These are phyloP conservation scores for Gracilaria domingensis DNA, from an alignment of 23 red algal species.

Conservation along the genomic window DNA sequence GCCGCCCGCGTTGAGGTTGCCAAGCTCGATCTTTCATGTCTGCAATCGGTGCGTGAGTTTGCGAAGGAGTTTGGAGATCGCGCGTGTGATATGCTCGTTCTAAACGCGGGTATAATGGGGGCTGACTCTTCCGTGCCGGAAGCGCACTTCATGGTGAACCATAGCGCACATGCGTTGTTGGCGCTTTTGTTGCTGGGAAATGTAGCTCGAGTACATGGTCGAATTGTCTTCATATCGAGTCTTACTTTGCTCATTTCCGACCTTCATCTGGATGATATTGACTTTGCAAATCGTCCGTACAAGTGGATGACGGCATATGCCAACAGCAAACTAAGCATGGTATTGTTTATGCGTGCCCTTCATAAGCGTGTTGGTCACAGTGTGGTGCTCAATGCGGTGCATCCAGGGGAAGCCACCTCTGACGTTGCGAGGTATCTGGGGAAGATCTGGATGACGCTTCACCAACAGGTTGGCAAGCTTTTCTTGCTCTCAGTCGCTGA, in stretches of 20 bases:
- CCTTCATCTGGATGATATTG: conserved; percentile 74
- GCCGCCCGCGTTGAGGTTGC: conserved; percentile 14
- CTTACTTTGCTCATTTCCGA: conserved; percentile 68
- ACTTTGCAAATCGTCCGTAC: conserved; percentile 61
- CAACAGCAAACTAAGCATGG: conserved; percentile 83
- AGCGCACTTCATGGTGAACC: conserved; percentile 93
- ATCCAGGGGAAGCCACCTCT: conserved; percentile 71
- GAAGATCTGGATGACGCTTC: conserved; percentile 56
- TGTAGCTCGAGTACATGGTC: background rate
- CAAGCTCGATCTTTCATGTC: conserved; percentile 68
- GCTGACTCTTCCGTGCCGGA: conserved; percentile 62
- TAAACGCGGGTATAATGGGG: conserved; percentile 93
- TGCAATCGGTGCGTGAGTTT: conserved; percentile 80
- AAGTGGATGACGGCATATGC: conserved; percentile 88
- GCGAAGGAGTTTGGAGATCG: conserved; percentile 3
- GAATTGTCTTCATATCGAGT: conserved; percentile 84
- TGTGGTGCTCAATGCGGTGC: conserved; percentile 50
- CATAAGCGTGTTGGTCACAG: conserved; percentile 24
- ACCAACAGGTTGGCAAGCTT: conserved; percentile 53
- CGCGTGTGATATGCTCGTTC: conserved; percentile 69
- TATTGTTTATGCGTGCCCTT: conserved; percentile 81
- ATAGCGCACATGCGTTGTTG: conserved; percentile 91
- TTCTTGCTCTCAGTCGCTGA: conserved; percentile 55
- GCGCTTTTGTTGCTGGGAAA: conserved; percentile 71
- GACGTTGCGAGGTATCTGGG: conserved; percentile 74